Base-by-base conservation (phyloP, 2,329 filamentous ascomycete genomes). In the Phaeoacremonium minimum region DNA sequence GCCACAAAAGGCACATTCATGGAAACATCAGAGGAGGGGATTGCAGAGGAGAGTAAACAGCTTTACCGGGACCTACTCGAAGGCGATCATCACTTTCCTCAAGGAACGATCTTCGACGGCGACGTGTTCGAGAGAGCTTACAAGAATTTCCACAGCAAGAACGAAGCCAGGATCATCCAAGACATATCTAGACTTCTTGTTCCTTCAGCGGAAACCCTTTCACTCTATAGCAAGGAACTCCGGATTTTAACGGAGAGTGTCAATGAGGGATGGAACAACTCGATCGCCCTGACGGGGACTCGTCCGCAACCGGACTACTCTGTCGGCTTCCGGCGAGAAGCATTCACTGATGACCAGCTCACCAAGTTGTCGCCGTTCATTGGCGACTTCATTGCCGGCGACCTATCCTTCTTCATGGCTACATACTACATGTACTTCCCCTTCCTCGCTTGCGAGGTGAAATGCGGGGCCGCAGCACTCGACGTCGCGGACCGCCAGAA, bases 351-450 rank as follows among this genome's bases (percentile, higher is more conserved):
- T 0, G 52, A 61, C 7, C 64, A 71, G 46, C 56, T 67, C 5
- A 28, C 48, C 12, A 71, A 62, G 50, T 46, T 74, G 7, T 39
- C 48, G 6, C 58, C 60, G 6, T 63, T 62, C 31, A 45, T 66
- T 34, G 55, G 58, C 36, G 46, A 64, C 20, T 50, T 52, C 7
- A 29, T 56, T 17, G 28, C 34, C 18, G 50, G 52, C 12, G 53
- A 64, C 37, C 47, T 47, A 34, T 72, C 60, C 15, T 60, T 50
- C 42, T 69, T 72, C 36, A 64, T 67, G 55, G 61, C 47, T 7
- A 73, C 64, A 9, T 64, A 57, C 36, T 51, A 61, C 5, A 70
- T 73, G 55, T 67, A 64, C 52, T 71, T 75, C 43, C 67, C 67
- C 4, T 75, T 73, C 43, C 51, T 75, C 0, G 62, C 63, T 1